Conservation (phyloP, 148 eudicot genomes). For the Amaranthus hypochondriacus region DNA sequence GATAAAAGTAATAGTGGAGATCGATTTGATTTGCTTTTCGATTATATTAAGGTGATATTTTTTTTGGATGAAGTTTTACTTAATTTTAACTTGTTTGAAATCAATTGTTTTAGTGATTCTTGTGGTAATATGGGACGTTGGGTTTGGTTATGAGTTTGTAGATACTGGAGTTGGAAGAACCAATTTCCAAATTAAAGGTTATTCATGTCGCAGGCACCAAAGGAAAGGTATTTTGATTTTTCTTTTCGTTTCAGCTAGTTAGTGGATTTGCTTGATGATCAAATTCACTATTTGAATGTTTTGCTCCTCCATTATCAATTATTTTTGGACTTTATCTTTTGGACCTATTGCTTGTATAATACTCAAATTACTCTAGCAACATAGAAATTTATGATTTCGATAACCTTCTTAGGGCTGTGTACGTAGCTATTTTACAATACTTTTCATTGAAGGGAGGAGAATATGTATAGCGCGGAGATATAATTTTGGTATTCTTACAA, state of each 20-base stretch:
- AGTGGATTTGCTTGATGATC: not conserved
- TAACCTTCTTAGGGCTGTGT: no score
- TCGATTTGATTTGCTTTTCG: conserved; percentile 62
- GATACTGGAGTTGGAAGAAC: conserved; percentile 89
- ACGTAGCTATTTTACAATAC: no score
- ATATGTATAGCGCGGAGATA: no score
- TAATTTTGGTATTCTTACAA: no score
- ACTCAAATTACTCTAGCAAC: no score
- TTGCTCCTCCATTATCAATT: not conserved
- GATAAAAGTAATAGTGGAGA: conserved; percentile 68
- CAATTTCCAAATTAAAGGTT: conserved; percentile 72
- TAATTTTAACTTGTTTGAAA: not conserved
- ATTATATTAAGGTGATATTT: conserved; percentile 58
- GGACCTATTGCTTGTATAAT: no score
- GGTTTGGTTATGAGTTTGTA: conserved; percentile 18
- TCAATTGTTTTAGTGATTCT: not conserved
- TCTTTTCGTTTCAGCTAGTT: not conserved
- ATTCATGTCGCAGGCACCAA: conserved; percentile 98
- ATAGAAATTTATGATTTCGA: no score
- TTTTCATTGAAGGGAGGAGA: no score
- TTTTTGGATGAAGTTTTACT: not conserved
- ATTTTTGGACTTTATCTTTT: no score
- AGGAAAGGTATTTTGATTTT: conserved; percentile 60
- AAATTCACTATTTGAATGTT: not conserved
- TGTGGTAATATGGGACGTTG: not conserved